Evolutionary conservation across 495 filamentous ascomycete species (phyloP), one percentile per base, ranked within the genome.

Genomic region (Aspergillus funiculosus): DNA sequence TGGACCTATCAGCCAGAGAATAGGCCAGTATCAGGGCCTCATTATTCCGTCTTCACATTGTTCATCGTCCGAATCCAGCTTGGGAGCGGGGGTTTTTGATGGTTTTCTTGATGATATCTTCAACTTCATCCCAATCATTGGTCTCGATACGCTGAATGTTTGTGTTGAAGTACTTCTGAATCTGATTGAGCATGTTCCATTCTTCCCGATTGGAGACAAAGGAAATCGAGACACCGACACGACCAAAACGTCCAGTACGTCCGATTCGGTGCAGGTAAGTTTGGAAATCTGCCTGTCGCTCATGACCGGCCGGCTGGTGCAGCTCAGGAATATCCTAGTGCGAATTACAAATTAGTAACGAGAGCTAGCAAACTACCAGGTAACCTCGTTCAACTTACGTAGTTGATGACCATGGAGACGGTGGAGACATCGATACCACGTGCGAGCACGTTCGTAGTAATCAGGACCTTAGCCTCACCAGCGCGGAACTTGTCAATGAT

Each of bases 231-330:
- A 97, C 90, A 54, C 94, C 94, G n/a, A 95, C 87, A 60, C 91
- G 89, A 20, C 94, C 94, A 59, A 97, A 99, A 31, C 94, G 87
- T 41, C 94, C 94, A 1, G 94, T 97, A 60, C 92, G 87, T 46
- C 92, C 92, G 60, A 97, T 97, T 64, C 92, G 86, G 76, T 99
- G 92, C 29, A 99, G 85, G 60, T 99, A 99, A 4, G 94, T 97
- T 65, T 95, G 87, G 18, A 76, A 77, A 56, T 99, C 92, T 2
- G 89, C 80, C 26, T 67, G 53, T 18, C 71, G 63, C 22, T 59
- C 48, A 11, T 52, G 54, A 4, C 51, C 44, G 21, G 50, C 47
- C 17, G 48, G 45, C 10, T 53, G 29, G 38, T 53, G 49, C 27
- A 61, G 10, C 39, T 76, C 74, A 14, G 81, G 80, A 22, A 84